phyloP scores from a whole-genome alignment of 345 rosid genomes.

The Populus ilicifolia region DNA sequence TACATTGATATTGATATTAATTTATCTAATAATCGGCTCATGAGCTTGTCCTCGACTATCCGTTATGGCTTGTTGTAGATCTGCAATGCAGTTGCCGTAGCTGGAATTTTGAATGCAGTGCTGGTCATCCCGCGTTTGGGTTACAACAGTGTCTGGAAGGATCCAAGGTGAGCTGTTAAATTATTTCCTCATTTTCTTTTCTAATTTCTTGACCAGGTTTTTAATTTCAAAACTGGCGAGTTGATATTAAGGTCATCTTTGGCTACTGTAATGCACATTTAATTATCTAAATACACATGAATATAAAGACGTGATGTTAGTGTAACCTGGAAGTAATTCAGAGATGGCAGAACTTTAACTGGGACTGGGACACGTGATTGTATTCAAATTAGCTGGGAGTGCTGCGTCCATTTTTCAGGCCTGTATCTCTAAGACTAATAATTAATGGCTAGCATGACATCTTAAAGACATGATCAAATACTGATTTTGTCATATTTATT shows the following conservation, averaged over 20 bases:
- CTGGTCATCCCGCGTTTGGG: conserved; percentile 79
- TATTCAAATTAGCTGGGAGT: background rate
- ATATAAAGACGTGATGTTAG: background rate
- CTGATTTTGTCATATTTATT: background rate
- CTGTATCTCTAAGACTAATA: background rate
- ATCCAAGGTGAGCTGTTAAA: conserved; percentile 56
- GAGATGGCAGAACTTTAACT: background rate
- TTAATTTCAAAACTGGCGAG: background rate
- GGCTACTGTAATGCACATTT: background rate
- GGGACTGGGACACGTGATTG: background rate
- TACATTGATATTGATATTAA: background rate
- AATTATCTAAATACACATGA: background rate
- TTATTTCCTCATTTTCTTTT: background rate
- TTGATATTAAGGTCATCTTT: background rate
- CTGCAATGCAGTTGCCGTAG: conserved; percentile 96
- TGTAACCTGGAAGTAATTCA: background rate
- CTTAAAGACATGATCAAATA: background rate
- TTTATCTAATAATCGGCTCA: background rate
- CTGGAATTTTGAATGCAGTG: conserved; percentile 78
- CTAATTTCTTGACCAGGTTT: background rate
- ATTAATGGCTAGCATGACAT: background rate
- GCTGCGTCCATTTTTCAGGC: background rate
- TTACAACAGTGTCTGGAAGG: conserved; percentile 80
- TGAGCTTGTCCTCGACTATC: background rate
- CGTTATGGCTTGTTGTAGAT: conserved; percentile 41